Conservation (phyloP, 768 basidiomycete species). For the Coprinopsis sp. region DNA sequence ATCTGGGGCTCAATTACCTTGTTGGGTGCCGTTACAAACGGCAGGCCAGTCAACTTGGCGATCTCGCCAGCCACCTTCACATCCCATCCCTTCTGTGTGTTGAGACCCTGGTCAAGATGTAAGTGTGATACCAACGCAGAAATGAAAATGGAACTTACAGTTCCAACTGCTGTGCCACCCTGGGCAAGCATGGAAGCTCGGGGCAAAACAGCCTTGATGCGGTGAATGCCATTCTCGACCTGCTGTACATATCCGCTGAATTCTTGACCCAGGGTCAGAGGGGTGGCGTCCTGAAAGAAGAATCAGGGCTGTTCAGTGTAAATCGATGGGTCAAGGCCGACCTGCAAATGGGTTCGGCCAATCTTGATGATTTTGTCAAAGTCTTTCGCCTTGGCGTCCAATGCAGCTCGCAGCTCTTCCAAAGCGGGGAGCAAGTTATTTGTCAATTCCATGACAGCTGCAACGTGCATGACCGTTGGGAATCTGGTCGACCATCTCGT, state of each 20-base stretch:
- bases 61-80: conserved; percentile 90
- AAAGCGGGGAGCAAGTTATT: conserved; percentile 80
- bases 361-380: conserved; percentile 97
- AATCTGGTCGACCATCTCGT: conserved; percentile 52
- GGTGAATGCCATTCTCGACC: conserved; percentile 82
- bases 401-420: conserved; percentile 73
- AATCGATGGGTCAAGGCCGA: conserved; percentile 15
- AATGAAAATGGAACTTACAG: conserved; percentile 47
- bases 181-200: conserved; percentile 89
- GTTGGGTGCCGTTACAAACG: conserved; percentile 97
- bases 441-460: conserved; percentile 86
- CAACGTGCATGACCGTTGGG: conserved; percentile 99
- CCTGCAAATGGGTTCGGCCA: conserved; percentile 94
- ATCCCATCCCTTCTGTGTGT: conserved; percentile 96
- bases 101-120: conserved; percentile 65
- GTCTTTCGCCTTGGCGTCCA: conserved; percentile 74
- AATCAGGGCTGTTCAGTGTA: not conserved
- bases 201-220: conserved; percentile 76
- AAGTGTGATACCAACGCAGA: conserved; percentile 4
- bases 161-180: conserved; percentile 98
- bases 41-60: conserved; percentile 82
- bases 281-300: conserved; percentile 80
- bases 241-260: conserved; percentile 98
- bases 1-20: conserved; percentile 52
- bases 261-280: conserved; percentile 96